Evolutionary conservation across 345 rosid species (phyloP).

Genomic region (Durio zibethinus): DNA sequence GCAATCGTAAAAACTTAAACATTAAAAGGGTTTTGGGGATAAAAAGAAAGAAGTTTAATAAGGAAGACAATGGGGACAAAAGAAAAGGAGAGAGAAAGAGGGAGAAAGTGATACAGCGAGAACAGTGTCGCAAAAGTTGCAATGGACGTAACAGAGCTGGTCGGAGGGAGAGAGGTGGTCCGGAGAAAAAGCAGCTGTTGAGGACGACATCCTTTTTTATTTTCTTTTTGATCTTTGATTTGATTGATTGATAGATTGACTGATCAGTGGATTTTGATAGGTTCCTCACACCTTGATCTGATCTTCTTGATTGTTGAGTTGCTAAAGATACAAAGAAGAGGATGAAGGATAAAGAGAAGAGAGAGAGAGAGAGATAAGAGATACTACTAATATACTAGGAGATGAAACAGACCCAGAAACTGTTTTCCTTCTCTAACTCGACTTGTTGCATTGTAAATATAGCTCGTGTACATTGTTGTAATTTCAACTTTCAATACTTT

Average conservation of each 20-base stretch:
- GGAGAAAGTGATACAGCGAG: slow-evolving; percentile 59
- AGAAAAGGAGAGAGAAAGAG: slow-evolving; percentile 2
- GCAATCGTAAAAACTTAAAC: background rate
- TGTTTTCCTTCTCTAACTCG: slow-evolving; percentile 7
- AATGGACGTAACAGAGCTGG: slow-evolving; percentile 96
- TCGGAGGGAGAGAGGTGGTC: slow-evolving; percentile 92
- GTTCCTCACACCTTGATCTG: slow-evolving; percentile 48
- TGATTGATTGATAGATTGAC: slow-evolving; percentile 88
- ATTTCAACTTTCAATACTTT: slow-evolving; percentile 3
- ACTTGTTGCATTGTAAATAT: slow-evolving; percentile 1
- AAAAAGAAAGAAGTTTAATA: background rate
- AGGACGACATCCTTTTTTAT: slow-evolving; percentile 52
- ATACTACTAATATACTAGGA: slow-evolving; percentile 18
- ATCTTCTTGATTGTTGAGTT: slow-evolving; percentile 60
- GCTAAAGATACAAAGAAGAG: slow-evolving; percentile 20
- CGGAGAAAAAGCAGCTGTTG: slow-evolving; percentile 73
- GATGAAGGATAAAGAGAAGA: slow-evolving; percentile 1
- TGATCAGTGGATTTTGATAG: slow-evolving; percentile 42
- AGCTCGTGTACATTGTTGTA: background rate
- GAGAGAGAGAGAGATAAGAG: slow-evolving; percentile 10
- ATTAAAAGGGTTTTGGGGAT: background rate
- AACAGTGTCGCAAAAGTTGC: slow-evolving; percentile 89
- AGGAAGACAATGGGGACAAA: slow-evolving; percentile 6
- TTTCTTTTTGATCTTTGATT: slow-evolving; percentile 29
- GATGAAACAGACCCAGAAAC: slow-evolving; percentile 22